Base-by-base conservation (phyloP, 345 rosid genomes). In the Clausena lansium region DNA sequence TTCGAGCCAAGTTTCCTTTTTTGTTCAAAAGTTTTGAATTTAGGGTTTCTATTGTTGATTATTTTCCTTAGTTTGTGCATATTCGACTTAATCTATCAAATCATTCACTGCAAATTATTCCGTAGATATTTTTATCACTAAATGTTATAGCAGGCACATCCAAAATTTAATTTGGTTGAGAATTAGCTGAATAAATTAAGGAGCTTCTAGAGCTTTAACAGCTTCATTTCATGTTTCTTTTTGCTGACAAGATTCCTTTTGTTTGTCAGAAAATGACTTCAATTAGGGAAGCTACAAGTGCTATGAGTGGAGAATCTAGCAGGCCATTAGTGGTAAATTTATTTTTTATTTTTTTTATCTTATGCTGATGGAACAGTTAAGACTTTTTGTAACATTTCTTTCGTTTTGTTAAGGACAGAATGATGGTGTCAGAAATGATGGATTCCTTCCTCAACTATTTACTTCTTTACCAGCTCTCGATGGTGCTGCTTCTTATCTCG, bases 401-500 rank as follows among this genome's bases (percentile, higher is more conserved):
- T 28, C 4, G 7, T n/a, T 77, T 60, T 13, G 9, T 58, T 57
- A 61, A 67, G 69, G 20, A 27, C 59, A 58, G 75, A 35, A 60
- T 52, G 86, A 76, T 27, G 59, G 70, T 36, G 2, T 57, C 22
- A 30, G 70, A 28, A 79, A 60, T 83, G 89, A 80, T 52, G 76
- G 86, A 20, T 59, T 84, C 47, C 59, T 81, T 55, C 88, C 90
- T 35, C 89, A 84, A 78, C 81, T 87, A 33, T 85, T 87, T 70
- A 81, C 85, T 13, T 77, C 90, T 13, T 74, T 89, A 62, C 92
- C 89, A 45, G 63, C 80, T 41, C 82, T 89, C 22, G 81, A 83
- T 70, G 92, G 84, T 17, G 92, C 92, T 75, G 85, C 90, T 58
- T 80, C 89, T 64, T 84, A 81, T 67, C 78, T 89, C 77, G 78